Conservation (phyloP, 495 filamentous ascomycete genomes). For the Aspergillus nanangensis region DNA sequence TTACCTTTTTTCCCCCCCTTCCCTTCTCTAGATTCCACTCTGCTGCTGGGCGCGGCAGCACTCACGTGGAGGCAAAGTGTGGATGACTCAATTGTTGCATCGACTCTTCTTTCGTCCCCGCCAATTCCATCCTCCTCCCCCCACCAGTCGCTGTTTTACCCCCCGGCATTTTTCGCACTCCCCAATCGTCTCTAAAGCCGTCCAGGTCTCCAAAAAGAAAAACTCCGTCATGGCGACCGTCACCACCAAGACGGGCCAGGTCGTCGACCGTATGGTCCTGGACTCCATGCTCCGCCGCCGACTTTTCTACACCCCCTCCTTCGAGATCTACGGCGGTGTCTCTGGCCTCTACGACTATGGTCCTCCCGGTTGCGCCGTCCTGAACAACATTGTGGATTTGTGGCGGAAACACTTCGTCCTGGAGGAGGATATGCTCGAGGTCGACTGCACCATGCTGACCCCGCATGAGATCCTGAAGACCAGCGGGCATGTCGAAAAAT, state of each 20-base stretch:
- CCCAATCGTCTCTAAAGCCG: slow-evolving; percentile 12
- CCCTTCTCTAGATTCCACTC: not conserved
- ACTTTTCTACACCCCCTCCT: slow-evolving; percentile 91
- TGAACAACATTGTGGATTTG: slow-evolving; percentile 80
- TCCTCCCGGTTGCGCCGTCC: slow-evolving; percentile 72
- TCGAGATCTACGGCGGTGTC: slow-evolving; percentile 89
- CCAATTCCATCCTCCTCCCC: slow-evolving; percentile 16
- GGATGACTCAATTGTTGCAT: slow-evolving; percentile 45
- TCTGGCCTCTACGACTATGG: slow-evolving; percentile 84
- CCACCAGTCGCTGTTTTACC: slow-evolving; percentile 4
- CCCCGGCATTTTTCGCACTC: slow-evolving; percentile 16
- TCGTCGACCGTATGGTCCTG: slow-evolving; percentile 73
- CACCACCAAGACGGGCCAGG: slow-evolving; percentile 79
- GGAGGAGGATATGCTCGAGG: slow-evolving; percentile 88
- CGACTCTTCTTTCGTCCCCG: slow-evolving; percentile 35
- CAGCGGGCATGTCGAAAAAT: slow-evolving; percentile 94
- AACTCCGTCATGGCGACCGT: slow-evolving; percentile 55
- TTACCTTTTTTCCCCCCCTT: not conserved
- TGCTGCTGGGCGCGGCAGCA: slow-evolving; percentile 6
- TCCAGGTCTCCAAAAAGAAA: slow-evolving; percentile 16
- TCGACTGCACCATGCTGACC: slow-evolving; percentile 81
- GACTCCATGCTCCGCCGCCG: slow-evolving; percentile 83
- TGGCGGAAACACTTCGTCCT: slow-evolving; percentile 93
- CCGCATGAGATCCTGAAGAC: slow-evolving; percentile 93
- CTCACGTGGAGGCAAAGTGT: slow-evolving; percentile 28